A percentile compares a stretch with the other conserved stretches of the same genome.
Evolutionary conservation across 2,329 filamentous ascomycete genomes (phyloP).

Genomic region (Eutypa lata): DNA sequence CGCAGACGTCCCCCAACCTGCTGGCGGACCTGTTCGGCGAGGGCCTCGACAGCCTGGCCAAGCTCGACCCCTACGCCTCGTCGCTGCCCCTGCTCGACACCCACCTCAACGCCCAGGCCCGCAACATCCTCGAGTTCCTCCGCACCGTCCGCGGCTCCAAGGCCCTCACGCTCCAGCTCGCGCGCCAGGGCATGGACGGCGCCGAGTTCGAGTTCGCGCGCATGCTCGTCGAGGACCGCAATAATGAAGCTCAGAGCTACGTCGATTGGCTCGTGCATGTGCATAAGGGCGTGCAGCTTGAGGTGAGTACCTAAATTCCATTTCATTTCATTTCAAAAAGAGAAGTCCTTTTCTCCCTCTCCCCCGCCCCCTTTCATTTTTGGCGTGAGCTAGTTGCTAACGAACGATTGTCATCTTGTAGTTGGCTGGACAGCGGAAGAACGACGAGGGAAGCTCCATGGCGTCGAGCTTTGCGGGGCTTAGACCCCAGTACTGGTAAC

Average conservation of each 20-base stretch:
- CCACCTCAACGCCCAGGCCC: conserved; percentile 89
- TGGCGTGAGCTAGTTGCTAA: background rate
- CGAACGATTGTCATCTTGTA: background rate
- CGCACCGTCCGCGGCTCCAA: conserved; percentile 79
- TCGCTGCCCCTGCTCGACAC: conserved; percentile 82
- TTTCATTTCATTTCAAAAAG: too few species aligned
- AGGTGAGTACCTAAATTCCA: conserved; percentile 49
- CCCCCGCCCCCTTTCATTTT: background rate
- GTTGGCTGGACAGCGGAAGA: background rate
- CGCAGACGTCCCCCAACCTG: conserved; percentile 87
- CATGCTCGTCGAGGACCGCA: conserved; percentile 87
- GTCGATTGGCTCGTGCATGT: conserved; percentile 98
- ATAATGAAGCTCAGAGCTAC: conserved; percentile 96
- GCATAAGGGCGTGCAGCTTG: conserved; percentile 87
- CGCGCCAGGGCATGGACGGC: conserved; percentile 87
- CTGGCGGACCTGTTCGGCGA: conserved; percentile 87
- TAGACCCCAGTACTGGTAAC: conserved; percentile 1
- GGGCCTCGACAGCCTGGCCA: conserved; percentile 66
- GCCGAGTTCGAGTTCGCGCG: conserved; percentile 96
- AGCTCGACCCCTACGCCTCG: conserved; percentile 77
- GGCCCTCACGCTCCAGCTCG: conserved; percentile 83
- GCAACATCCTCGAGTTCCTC: conserved; percentile 88
- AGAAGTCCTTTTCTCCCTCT: background rate
- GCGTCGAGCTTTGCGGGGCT: background rate
- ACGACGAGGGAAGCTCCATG: background rate